These are phyloP conservation scores for Mycena albidolilacea DNA, from an alignment of 768 basidiomycete species.

Conservation along the genomic window DNA sequence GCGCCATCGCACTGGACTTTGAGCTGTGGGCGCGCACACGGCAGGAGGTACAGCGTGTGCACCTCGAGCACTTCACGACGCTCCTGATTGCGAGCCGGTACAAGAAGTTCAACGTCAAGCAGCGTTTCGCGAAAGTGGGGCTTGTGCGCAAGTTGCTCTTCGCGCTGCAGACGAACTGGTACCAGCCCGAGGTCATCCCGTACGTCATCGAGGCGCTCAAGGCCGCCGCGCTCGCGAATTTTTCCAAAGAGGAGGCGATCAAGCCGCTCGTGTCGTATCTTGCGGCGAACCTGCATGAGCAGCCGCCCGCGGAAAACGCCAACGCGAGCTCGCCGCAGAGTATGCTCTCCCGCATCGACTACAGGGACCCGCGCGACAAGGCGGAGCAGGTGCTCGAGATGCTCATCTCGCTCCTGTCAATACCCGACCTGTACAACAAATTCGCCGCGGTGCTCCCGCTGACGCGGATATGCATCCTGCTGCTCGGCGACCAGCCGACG, in stretches of 20 bases:
- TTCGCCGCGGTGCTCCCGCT: slow-evolving; percentile 84
- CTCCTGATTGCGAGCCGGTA: slow-evolving; percentile 82
- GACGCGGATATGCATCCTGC: slow-evolving; percentile 82
- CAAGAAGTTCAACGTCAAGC: slow-evolving; percentile 82
- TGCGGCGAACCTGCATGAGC: slow-evolving; percentile 77
- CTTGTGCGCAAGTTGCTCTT: slow-evolving; percentile 86
- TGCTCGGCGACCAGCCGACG: slow-evolving; percentile 83
- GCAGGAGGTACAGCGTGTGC: slow-evolving; percentile 80
- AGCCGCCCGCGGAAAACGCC: slow-evolving; percentile 4
- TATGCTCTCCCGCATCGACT: slow-evolving; percentile 69
- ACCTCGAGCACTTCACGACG: slow-evolving; percentile 86
- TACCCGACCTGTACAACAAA: slow-evolving; percentile 72
- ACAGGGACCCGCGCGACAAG: slow-evolving; percentile 64
- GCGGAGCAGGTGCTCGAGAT: slow-evolving; percentile 78
- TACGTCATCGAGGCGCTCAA: slow-evolving; percentile 73
- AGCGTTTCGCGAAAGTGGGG: slow-evolving; percentile 79
- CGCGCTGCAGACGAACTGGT: slow-evolving; percentile 86
- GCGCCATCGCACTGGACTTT: slow-evolving; percentile 88
- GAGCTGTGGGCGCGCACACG: slow-evolving; percentile 87
- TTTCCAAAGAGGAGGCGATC: slow-evolving; percentile 80
- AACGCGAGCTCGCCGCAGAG: slow-evolving; percentile 67
- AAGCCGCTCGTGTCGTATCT: slow-evolving; percentile 91
- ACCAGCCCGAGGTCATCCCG: slow-evolving; percentile 65
- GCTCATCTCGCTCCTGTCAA: slow-evolving; percentile 73
- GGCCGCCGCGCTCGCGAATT: slow-evolving; percentile 73